Evolutionary conservation across 768 basidiomycete genomes (phyloP), one percentile per base, ranked within the genome.

Genomic region (Agaricus bisporus): DNA sequence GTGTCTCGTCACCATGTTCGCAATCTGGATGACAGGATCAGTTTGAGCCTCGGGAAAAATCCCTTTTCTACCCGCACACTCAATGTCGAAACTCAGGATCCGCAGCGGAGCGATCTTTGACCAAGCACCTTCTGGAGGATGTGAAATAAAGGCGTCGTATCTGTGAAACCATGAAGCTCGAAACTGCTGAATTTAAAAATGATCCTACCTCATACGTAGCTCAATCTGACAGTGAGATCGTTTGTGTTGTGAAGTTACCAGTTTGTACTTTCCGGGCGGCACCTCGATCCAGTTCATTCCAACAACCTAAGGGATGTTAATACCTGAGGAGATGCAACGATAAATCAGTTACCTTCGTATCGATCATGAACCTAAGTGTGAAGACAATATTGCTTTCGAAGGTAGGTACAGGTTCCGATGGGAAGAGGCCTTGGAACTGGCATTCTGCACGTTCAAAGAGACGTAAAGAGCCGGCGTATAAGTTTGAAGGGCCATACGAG

Each of bases 211-310:
- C 59, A 92, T 77, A 26, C 71, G 80, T 43, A 98, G 69, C 66
- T 99, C 95, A 14, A 98, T 78, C 65, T 99, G 97, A 66, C 93
- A 98, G 45, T 79, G 77, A 1, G 95, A 95, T 45, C 77, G 77
- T 63, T 83, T 89, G 36, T 76, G 71, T 41, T 73, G 73, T 10
- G 69, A 74, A 2, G 77, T 64, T n/a, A 84, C 54, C 17, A 95
- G 64, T 11, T 74, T 73, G 63, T 97, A 99, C 59, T 83, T 82
- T 2, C 90, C 90, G 3, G 87, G 83, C 4, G 88, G 88, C 8
- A 97, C 73, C 69, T 98, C 93, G 49, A 99, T 87, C 95, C 97
- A 99, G 65, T 98, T 98, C 97, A 99, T 98, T 8, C 97, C 97
- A 46, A 95, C 86, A 28, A 99, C 85, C 91, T 94, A 20, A 49